Conservation (phyloP, 441 rosid species). For the Croton setiger region DNA sequence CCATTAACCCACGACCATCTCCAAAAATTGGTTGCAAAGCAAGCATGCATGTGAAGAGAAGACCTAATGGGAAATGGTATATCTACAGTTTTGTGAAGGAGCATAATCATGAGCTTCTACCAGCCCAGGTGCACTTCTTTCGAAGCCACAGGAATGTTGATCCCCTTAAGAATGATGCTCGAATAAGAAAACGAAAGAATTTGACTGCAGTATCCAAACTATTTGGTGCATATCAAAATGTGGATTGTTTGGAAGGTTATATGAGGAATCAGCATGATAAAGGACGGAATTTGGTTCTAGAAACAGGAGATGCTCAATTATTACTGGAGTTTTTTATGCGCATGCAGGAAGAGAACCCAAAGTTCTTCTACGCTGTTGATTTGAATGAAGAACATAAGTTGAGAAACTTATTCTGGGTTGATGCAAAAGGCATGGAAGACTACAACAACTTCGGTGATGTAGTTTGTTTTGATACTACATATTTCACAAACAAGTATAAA, state of each 20-base stretch:
- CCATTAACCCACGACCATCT: conserved; percentile 12
- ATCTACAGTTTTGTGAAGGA: conserved; percentile 14
- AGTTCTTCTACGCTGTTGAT: conserved; percentile 17
- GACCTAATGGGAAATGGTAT: conserved; percentile 8
- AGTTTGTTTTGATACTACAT: conserved; percentile 7
- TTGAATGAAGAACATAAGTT: conserved; percentile 9
- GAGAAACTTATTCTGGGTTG: conserved; percentile 18
- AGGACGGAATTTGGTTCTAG: conserved; percentile 4
- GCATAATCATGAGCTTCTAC: conserved; percentile 18
- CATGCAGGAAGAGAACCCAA: conserved; percentile 11
- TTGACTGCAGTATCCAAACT: conserved; percentile 7
- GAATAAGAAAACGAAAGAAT: conserved; percentile 7
- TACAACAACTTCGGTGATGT: conserved; percentile 8
- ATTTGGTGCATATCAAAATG: conserved; percentile 9
- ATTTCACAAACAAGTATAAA: conserved; percentile 9
- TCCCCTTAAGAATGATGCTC: conserved; percentile 11
- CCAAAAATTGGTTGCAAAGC: conserved; percentile 15
- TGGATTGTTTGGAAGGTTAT: conserved; percentile 5
- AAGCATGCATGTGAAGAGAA: conserved; percentile 19
- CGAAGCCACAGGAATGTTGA: conserved; percentile 14
- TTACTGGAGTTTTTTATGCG: conserved; percentile 7
- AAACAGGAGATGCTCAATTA: conserved; percentile 14
- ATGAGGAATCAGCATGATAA: conserved; percentile 1
- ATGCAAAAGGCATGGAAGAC: conserved; percentile 15
- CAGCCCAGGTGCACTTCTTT: conserved; percentile 18